A percentile compares a stretch with the other conserved stretches of the same genome.
Conservation (phyloP, 805 yeast species). For the Metschnikowia picachoensis region DNA sequence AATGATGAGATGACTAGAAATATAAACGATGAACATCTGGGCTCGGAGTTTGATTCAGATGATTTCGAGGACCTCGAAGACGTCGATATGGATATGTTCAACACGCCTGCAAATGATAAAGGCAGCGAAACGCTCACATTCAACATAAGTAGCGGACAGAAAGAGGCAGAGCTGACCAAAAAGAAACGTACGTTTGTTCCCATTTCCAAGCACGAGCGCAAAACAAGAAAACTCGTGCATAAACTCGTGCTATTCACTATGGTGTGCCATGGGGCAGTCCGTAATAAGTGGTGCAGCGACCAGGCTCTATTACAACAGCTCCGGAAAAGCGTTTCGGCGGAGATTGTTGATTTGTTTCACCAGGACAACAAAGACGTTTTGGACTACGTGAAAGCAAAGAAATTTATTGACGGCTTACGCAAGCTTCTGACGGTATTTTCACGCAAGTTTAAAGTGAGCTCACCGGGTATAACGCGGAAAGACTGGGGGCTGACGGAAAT, state of each 20-base stretch:
- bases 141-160: constrained; percentile 6
- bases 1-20: not conserved
- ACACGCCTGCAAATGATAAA: not conserved
- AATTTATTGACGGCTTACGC: constrained; percentile 73
- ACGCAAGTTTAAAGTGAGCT: constrained; percentile 46
- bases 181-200: constrained; percentile 28
- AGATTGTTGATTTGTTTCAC: constrained; percentile 43
- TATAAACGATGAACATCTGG: not conserved
- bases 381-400: constrained; percentile 50
- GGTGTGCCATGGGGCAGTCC: constrained; percentile 60
- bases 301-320: constrained; percentile 37
- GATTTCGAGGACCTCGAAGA: constrained; percentile 32
- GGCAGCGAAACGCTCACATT: constrained; percentile 16
- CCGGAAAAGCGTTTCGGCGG: constrained; percentile 44
- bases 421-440: constrained; percentile 63
- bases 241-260: constrained; percentile 53
- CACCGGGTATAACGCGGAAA: constrained; percentile 33
- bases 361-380: constrained; percentile 15
- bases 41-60: constrained; percentile 28
- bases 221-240: constrained; percentile 52
- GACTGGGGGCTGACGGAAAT: constrained; percentile 31
- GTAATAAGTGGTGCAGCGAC: constrained; percentile 75
- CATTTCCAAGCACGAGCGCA: constrained; percentile 54
- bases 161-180: constrained; percentile 13
- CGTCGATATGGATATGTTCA: constrained; percentile 22